Conservation (phyloP, 441 rosid species). For the Sinapis alba region DNA sequence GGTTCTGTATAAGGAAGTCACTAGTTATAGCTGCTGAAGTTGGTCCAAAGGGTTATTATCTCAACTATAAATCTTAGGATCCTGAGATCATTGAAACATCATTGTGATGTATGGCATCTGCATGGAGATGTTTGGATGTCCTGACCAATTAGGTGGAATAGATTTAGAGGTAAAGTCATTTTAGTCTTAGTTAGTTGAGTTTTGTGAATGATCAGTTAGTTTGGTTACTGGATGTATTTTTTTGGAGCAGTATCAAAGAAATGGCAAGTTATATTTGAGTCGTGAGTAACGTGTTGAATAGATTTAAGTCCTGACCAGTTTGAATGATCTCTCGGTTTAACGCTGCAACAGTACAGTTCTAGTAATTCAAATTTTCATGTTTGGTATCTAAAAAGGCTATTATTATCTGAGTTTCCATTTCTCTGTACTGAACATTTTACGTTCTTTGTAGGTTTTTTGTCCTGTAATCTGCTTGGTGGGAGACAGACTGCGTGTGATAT, state of each 20-base stretch:
- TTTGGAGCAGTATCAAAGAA: background rate
- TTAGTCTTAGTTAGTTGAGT: background rate
- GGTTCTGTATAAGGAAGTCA: no score
- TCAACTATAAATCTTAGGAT: no score
- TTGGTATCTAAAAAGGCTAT: background rate
- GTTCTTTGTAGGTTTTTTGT: slow-evolving; percentile 28
- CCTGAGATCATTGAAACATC: no score
- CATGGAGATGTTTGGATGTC: background rate
- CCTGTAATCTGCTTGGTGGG: slow-evolving; percentile 5
- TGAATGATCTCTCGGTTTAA: no score
- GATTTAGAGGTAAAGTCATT: background rate
- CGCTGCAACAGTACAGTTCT: background rate
- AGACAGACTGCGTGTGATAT: slow-evolving; percentile 14
- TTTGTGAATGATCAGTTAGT: background rate
- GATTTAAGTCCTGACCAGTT: no score
- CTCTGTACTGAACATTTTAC: background rate
- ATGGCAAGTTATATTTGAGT: background rate
- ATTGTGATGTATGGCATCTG: background rate
- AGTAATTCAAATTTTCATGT: slow-evolving; percentile 10
- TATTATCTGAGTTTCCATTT: background rate
- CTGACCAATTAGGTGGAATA: background rate
- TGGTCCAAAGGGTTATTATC: no score
- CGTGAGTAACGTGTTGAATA: no score
- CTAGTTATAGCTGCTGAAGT: no score
- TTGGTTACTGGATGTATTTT: background rate